Base-by-base conservation (phyloP, 306 rosid genomes). In the Morella rubra region DNA sequence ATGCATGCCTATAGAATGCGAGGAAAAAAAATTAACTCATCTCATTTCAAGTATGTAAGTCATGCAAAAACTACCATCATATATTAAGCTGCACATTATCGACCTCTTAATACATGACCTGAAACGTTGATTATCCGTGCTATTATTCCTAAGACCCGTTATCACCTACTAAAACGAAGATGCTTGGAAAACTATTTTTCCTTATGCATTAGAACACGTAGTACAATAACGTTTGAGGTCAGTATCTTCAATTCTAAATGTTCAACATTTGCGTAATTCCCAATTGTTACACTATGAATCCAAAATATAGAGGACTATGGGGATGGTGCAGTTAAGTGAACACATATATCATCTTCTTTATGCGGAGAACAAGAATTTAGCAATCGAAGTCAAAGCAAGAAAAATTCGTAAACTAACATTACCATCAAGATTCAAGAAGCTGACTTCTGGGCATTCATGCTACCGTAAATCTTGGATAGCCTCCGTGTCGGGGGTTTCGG, bases 401-500 rank as follows among this genome's bases (percentile, higher is more conserved):
- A 65, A 18, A 14, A 18, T 4, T 20, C 11, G 46, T 11, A 64
- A 27, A 71, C 41, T 47, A 15, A 52, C 46, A 50, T 58, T 75
- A 90, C 87, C 85, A 81, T 74, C 76, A 66, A 64, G 86, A 78
- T 79, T 74, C 76, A 66, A 64, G 86, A 78, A 81, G 87, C 69
- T 54, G 85, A 78, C 56, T 84, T 87, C 66, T 80, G 89, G 77
- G 91, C 74, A 72, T 87, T 65, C 72, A 83, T 77, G 76, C 62
- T 8, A 45, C 77, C 84, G 72, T 92, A 90, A 73, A 92, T 51
- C 77, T 89, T 90, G 47, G 96, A 87, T 22, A 91, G 66, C 22
- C 93, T 91, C 47, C 97, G 83, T 73, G 84, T 85, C 53, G 77
- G 86, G 1, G 97, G 98, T 41, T 92, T 95, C 5, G 85, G 82